These are phyloP conservation scores for Syncephalastrum racemosum DNA, from an alignment of 371 early-diverging fungal genomes.

Conservation along the genomic window DNA sequence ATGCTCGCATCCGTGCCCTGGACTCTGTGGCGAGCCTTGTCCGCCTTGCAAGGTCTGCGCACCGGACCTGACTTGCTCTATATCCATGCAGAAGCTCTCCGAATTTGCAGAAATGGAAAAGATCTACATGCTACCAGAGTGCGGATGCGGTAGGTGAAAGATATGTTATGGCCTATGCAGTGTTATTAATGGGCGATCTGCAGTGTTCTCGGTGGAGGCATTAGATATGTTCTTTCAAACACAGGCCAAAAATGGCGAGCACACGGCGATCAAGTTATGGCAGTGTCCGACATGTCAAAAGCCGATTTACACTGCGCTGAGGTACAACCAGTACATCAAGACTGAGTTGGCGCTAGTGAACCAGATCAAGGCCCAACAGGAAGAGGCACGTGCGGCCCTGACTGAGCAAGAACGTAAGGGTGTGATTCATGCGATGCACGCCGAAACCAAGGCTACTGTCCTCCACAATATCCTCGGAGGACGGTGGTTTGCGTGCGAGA, in stretches of 20 bases:
- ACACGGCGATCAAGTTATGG: constrained; percentile 50
- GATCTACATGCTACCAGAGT: constrained; percentile 45
- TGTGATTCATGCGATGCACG: constrained; percentile 50
- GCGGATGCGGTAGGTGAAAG: constrained; percentile 42
- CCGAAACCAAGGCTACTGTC: constrained; percentile 26
- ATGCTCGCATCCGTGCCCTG: constrained; percentile 48
- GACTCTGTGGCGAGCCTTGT: constrained; percentile 50
- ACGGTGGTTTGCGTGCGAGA: constrained; percentile 53
- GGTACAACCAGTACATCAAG: constrained; percentile 48
- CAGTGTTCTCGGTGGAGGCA: constrained; percentile 41
- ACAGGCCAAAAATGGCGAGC: constrained; percentile 42
- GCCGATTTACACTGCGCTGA: constrained; percentile 37
- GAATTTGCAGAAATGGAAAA: constrained; percentile 40
- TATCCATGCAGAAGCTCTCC: constrained; percentile 31
- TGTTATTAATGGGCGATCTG: background rate
- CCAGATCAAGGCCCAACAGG: constrained; percentile 35
- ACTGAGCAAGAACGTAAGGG: constrained; percentile 28
- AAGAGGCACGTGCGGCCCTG: constrained; percentile 25
- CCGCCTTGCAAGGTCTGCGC: constrained; percentile 41
- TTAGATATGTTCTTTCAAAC: constrained; percentile 43
- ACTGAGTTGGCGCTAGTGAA: constrained; percentile 42
- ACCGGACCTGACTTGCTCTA: constrained; percentile 27
- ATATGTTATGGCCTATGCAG: background rate
- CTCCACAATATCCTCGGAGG: constrained; percentile 46
- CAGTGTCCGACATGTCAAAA: constrained; percentile 45